Conservation (phyloP, 495 filamentous ascomycete genomes). For the Cercophora scortea region DNA sequence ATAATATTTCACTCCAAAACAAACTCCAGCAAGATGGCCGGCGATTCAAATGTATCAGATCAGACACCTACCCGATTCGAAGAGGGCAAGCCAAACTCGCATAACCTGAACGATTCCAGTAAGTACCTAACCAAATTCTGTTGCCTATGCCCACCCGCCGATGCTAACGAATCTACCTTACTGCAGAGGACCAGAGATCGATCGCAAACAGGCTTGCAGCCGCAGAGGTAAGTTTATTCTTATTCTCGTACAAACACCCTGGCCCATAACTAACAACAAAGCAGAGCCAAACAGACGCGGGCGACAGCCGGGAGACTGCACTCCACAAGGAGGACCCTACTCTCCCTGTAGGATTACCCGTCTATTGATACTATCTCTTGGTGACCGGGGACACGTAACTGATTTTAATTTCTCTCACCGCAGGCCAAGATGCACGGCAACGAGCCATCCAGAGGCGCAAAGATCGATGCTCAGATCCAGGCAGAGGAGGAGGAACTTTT, state of each 20-base stretch:
- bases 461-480: conserved; percentile 63
- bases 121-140: conserved; percentile 1
- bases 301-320: conserved; percentile 45
- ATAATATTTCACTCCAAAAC: not conserved
- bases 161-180: not conserved
- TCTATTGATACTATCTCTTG: not conserved
- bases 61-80: conserved; percentile 43
- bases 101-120: conserved; percentile 68
- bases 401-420: not conserved
- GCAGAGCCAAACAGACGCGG: not conserved
- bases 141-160: too few relatives aligned
- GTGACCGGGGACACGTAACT: not conserved
- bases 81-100: conserved; percentile 59
- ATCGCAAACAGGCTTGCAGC: conserved; percentile 70
- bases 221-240: conserved; percentile 35
- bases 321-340: conserved; percentile 58
- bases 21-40: not conserved
- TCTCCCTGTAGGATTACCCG: conserved; percentile 50
- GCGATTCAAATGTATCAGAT: not conserved
- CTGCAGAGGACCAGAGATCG: conserved; percentile 65
- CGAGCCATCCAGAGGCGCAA: conserved; percentile 60
- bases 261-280: not conserved
- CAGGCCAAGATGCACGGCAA: conserved; percentile 68
- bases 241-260: not conserved
- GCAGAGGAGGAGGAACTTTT: conserved; percentile 61